Percentiles rank a stretch among this genome's conserved stretches.
phyloP scores from a whole-genome alignment of 805 yeast genomes.

The Brettanomyces nanus region DNA sequence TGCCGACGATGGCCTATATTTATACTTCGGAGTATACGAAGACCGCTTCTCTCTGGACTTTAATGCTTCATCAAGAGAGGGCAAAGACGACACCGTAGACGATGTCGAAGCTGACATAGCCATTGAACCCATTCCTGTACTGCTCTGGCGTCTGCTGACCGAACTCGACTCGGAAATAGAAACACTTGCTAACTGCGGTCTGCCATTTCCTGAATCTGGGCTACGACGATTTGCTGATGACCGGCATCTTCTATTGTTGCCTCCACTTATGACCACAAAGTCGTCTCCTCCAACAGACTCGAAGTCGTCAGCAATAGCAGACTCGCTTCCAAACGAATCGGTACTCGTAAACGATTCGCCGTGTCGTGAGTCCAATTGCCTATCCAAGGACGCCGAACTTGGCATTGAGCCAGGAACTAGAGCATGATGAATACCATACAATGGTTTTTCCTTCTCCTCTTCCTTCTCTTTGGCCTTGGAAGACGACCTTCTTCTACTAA shows the following conservation, averaged over 20 bases:
- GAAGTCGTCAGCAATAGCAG: constrained; percentile 20
- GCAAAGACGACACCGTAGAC: neutral
- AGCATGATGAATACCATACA: too few relatives aligned
- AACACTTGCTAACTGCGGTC: constrained; percentile 1
- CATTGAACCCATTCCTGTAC: constrained; percentile 5
- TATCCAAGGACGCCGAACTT: neutral
- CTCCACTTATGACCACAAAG: constrained; percentile 29
- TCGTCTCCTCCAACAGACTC: constrained; percentile 21
- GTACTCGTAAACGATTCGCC: neutral
- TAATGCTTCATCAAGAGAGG: neutral
- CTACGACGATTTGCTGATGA: constrained; percentile 16
- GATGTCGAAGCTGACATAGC: neutral
- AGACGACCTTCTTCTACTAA: neutral
- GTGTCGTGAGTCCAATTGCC: too few relatives aligned
- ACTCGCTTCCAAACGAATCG: constrained; percentile 5
- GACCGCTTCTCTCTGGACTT: neutral
- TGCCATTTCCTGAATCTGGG: too few relatives aligned
- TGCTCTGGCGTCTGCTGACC: constrained; percentile 2
- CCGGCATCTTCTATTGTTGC: constrained; percentile 23
- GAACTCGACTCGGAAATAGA: constrained; percentile 4
- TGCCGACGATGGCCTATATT: too few relatives aligned
- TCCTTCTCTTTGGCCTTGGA: neutral
- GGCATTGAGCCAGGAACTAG: too few relatives aligned
- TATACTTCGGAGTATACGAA: neutral
- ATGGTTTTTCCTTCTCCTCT: too few relatives aligned